Conservation (phyloP, 306 rosid genomes). For the Fragaria vesca region DNA sequence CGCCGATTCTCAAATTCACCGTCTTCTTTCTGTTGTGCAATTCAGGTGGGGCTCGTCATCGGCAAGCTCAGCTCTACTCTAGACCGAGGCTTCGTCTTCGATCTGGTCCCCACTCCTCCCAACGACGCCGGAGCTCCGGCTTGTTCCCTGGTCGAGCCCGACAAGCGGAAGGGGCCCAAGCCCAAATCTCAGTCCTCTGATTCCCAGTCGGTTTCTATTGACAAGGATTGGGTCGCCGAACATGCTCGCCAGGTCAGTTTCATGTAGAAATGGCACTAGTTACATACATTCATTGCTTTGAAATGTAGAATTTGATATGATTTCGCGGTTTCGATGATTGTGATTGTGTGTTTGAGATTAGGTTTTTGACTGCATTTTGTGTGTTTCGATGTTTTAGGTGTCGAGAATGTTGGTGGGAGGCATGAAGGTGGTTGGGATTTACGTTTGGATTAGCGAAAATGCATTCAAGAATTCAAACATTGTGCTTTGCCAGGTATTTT, state of each 20-base stretch:
- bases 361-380: not conserved
- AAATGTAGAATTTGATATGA: not conserved
- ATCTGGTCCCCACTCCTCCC: constrained; percentile 70
- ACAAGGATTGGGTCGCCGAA: constrained; percentile 86
- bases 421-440: constrained; percentile 71
- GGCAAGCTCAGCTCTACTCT: constrained; percentile 67
- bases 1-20: constrained; percentile 2
- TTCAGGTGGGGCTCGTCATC: constrained; percentile 76
- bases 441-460: constrained; percentile 62
- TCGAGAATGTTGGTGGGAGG: constrained; percentile 87
- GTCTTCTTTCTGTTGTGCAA: constrained; percentile 7
- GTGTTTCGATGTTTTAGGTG: constrained; percentile 36
- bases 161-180: constrained; percentile 60
- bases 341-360: not conserved
- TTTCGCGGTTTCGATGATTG: constrained; percentile 8
- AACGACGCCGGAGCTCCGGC: constrained; percentile 71
- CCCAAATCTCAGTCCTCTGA: constrained; percentile 52
- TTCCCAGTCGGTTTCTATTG: constrained; percentile 61
- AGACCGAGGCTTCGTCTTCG: constrained; percentile 80
- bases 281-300: too few species aligned
- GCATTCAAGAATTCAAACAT: constrained; percentile 79
- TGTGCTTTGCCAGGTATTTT: constrained; percentile 65
- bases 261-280: too few species aligned
- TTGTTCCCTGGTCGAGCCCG: constrained; percentile 51
- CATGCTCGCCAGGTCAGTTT: constrained; percentile 80